Percentiles rank a stretch among this genome's conserved stretches.
Conservation (phyloP, 306 rosid species). For the Quercus ilex region DNA sequence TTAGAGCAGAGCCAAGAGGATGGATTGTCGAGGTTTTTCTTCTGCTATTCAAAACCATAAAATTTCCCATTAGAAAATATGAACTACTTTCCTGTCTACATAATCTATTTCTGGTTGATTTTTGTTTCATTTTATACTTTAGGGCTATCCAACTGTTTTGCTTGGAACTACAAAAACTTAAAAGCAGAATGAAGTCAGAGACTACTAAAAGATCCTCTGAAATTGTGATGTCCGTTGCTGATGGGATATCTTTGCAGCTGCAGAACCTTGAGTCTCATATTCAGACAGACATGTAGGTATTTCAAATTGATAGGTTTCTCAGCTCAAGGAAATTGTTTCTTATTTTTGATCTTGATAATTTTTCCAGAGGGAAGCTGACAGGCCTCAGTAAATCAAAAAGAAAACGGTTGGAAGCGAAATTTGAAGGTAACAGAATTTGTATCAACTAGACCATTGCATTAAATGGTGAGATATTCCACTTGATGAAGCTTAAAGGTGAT, state of each 20-base stretch:
- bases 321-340: conserved; percentile 16
- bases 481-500: conserved; percentile 2
- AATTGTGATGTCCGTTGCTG: conserved; percentile 67
- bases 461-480: not conserved
- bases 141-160: conserved; percentile 79
- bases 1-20: conserved; percentile 50
- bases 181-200: conserved; percentile 61
- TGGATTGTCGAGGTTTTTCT: conserved; percentile 67
- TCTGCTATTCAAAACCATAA: conserved; percentile 11
- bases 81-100: not conserved
- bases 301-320: conserved; percentile 24
- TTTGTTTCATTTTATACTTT: conserved; percentile 22
- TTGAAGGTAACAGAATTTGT: conserved; percentile 55
- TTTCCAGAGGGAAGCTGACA: conserved; percentile 69
- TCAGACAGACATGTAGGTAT: conserved; percentile 69
- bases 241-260: conserved; percentile 62
- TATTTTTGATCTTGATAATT: conserved; percentile 15
- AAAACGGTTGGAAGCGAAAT: conserved; percentile 63
- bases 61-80: not conserved
- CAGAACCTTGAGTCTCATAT: conserved; percentile 77
- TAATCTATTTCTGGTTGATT: conserved; percentile 13
- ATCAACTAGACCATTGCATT: conserved; percentile 19
- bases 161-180: conserved; percentile 59
- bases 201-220: conserved; percentile 63
- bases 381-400: conserved; percentile 61